Evolutionary conservation across 176 grass and related monocot species (phyloP).

Genomic region (Eragrostis curvula): DNA sequence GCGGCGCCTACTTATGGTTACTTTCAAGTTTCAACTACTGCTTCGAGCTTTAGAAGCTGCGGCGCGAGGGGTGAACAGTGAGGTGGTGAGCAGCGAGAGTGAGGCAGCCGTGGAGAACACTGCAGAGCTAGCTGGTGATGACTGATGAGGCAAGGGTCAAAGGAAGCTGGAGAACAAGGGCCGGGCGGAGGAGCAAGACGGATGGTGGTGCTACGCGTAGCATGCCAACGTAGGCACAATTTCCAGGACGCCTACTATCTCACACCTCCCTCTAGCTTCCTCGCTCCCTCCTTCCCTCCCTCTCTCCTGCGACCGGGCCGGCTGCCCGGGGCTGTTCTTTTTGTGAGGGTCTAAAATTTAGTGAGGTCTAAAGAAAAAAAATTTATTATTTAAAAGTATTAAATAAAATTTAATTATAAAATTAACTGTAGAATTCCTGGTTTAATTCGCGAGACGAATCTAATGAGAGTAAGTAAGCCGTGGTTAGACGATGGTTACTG

Average conservation of each 20-base stretch:
- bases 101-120: not conserved
- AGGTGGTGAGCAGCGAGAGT: not conserved
- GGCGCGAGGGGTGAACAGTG: not conserved
- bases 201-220: no score
- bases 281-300: not conserved
- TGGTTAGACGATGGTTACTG: no score
- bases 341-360: no score
- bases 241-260: not conserved
- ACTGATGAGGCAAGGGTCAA: slow-evolving; percentile 28
- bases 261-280: not conserved
- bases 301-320: not conserved
- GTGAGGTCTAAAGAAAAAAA: no score
- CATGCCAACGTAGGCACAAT: slow-evolving; percentile 28
- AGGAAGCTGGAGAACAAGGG: not conserved
- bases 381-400: no score
- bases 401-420: no score
- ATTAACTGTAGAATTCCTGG: no score
- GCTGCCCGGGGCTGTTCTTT: no score
- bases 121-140: not conserved
- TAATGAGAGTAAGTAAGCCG: no score
- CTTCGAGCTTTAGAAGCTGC: not conserved
- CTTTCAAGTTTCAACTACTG: not conserved
- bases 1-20: slow-evolving; percentile 3
- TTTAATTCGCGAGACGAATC: no score
- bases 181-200: not conserved